phyloP scores from a whole-genome alignment of 257 asterid genomes.

The Echium plantagineum region DNA sequence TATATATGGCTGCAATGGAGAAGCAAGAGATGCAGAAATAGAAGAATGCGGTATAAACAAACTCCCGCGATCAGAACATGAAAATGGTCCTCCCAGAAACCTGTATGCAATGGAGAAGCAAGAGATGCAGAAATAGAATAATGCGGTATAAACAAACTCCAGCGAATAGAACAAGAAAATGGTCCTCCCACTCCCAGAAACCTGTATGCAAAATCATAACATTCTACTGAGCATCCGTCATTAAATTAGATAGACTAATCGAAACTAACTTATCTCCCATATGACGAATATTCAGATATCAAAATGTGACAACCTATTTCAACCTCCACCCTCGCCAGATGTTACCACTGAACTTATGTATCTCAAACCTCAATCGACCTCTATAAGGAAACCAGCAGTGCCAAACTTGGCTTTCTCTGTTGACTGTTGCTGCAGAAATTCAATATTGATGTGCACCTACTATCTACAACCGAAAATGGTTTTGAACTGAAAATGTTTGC shows the following conservation, averaged over 20 bases:
- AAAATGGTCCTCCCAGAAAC: conserved; percentile 67
- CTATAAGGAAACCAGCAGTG: conserved; percentile 64
- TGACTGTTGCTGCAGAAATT: conserved; percentile 3
- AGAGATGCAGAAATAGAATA: conserved; percentile 79
- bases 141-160: conserved; percentile 82
- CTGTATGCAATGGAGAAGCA: conserved; percentile 48
- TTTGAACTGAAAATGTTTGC: not conserved
- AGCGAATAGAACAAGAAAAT: conserved; percentile 67
- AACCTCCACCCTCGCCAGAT: not conserved
- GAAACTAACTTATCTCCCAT: too few species aligned
- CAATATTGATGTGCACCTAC: not conserved
- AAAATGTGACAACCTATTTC: too few species aligned
- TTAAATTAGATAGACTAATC: not conserved
- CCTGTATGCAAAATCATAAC: conserved; percentile 29
- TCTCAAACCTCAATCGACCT: conserved; percentile 68
- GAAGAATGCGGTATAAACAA: conserved; percentile 84
- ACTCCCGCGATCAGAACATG: conserved; percentile 76
- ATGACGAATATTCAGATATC: too few species aligned
- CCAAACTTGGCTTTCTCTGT: conserved; percentile 57
- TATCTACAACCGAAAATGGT: not conserved
- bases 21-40: conserved; percentile 81
- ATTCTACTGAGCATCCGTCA: not conserved
- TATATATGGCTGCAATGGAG: conserved; percentile 43
- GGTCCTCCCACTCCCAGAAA: conserved; percentile 79
- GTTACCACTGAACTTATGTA: not conserved